phyloP scores from a whole-genome alignment of 75 land plant genomes.

The Picea glauca region DNA sequence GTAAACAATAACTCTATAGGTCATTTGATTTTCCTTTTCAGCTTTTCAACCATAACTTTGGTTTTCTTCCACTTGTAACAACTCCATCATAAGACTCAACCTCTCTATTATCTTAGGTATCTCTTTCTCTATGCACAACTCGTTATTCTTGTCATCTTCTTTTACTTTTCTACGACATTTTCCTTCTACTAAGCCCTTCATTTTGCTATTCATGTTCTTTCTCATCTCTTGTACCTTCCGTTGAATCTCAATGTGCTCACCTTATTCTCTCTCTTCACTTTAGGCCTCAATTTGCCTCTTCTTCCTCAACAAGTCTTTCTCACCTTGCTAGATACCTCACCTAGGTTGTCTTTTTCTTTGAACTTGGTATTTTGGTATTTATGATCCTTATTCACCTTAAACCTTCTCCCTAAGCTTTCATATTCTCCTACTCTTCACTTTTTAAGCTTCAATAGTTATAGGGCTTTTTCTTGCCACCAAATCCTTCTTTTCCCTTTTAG shows the following conservation, averaged over 20 bases:
- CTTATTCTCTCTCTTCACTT: neutral
- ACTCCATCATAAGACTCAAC: neutral
- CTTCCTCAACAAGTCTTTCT: neutral
- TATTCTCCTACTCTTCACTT: neutral
- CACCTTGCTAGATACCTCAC: neutral
- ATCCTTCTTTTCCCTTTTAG: neutral
- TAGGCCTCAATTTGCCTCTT: neutral
- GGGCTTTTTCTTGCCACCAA: neutral
- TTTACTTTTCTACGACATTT: neutral
- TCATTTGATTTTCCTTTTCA: neutral
- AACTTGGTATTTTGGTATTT: neutral
- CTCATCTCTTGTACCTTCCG: neutral
- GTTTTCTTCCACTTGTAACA: neutral
- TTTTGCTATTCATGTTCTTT: neutral
- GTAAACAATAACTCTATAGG: neutral
- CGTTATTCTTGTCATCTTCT: neutral
- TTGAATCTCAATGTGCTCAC: neutral
- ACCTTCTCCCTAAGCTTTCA: neutral
- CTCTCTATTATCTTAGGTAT: neutral
- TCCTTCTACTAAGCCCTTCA: neutral
- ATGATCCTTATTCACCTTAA: neutral
- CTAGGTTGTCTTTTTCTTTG: neutral
- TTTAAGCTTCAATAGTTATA: neutral
- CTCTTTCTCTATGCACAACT: neutral
- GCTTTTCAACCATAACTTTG: neutral